phyloP scores from a whole-genome alignment of 2,329 filamentous ascomycete species.

The Epichloe bromicola region DNA sequence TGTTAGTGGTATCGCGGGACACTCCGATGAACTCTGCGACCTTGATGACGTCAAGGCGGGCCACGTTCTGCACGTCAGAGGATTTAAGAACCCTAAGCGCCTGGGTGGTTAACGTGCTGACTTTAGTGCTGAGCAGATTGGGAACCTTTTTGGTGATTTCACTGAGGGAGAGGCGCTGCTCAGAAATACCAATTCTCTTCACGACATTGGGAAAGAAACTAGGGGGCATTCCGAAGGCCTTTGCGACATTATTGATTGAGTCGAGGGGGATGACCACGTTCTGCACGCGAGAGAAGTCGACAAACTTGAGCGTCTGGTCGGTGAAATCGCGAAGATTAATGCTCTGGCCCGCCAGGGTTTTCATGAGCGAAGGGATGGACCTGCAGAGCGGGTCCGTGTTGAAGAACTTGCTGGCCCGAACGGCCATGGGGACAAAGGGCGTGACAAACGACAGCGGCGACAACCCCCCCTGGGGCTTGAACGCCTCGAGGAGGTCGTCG shows the following conservation, averaged over 20 bases:
- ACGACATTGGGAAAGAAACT: background rate
- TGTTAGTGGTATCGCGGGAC: too few relatives aligned
- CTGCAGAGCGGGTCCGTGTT: background rate
- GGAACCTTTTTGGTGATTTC: background rate
- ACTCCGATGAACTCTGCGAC: too few relatives aligned
- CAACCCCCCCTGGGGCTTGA: too few relatives aligned
- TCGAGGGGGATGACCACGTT: background rate
- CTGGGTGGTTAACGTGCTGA: background rate
- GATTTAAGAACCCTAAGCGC: too few relatives aligned
- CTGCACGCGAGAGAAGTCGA: background rate
- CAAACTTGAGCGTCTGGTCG: background rate
- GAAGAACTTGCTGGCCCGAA: background rate
- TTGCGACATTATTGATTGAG: background rate
- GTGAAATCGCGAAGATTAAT: rapidly evolving
- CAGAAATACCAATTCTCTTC: rapidly evolving
- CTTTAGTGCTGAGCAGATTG: background rate
- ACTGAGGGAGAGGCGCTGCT: background rate
- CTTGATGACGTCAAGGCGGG: too few relatives aligned
- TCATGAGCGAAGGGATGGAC: background rate
- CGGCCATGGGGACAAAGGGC: background rate
- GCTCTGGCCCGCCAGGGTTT: background rate
- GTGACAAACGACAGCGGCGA: too few relatives aligned
- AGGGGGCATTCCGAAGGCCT: background rate
- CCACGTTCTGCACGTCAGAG: too few relatives aligned
- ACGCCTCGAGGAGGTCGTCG: too few relatives aligned